These are phyloP conservation scores for Thermoascus crustaceus DNA, from an alignment of 2,329 filamentous ascomycete genomes.

Conservation along the genomic window DNA sequence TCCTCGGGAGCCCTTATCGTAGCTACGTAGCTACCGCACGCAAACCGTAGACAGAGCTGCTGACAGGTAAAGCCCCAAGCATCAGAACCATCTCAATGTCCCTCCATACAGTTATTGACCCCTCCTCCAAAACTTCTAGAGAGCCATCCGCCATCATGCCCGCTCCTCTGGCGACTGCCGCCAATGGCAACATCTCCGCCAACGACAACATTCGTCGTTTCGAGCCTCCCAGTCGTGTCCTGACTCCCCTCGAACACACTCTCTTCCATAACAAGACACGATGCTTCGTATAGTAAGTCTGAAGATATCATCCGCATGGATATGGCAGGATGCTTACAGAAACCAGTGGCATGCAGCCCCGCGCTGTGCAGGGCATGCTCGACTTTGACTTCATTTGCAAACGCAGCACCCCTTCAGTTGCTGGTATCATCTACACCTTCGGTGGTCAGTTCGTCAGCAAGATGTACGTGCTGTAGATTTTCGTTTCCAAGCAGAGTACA, in stretches of 20 bases:
- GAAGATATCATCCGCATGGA: constrained; percentile 6
- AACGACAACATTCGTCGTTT: constrained; percentile 99
- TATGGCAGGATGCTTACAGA: constrained; percentile 17
- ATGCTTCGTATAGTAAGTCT: constrained; percentile 90
- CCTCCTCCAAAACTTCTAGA: not conserved
- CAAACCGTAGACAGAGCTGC: too few relatives aligned
- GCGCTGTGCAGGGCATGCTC: constrained; percentile 86
- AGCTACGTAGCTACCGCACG: too few relatives aligned
- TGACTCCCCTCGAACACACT: constrained; percentile 82
- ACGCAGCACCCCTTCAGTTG: constrained; percentile 89
- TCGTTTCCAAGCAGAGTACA: not conserved
- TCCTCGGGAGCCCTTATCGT: too few relatives aligned
- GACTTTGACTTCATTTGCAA: constrained; percentile 99
- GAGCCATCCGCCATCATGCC: constrained; percentile 44
- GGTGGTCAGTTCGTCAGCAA: constrained; percentile 99
- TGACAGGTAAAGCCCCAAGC: too few relatives aligned
- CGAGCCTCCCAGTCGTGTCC: constrained; percentile 78
- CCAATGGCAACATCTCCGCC: constrained; percentile 57
- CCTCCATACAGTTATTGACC: not conserved
- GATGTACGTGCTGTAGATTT: constrained; percentile 53
- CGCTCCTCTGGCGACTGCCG: constrained; percentile 41
- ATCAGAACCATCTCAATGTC: not conserved
- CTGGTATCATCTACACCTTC: constrained; percentile 99
- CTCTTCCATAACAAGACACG: constrained; percentile 99
- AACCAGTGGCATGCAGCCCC: constrained; percentile 78